These are phyloP conservation scores for Darksidea phi DNA, from an alignment of 495 filamentous ascomycete species.

Conservation along the genomic window DNA sequence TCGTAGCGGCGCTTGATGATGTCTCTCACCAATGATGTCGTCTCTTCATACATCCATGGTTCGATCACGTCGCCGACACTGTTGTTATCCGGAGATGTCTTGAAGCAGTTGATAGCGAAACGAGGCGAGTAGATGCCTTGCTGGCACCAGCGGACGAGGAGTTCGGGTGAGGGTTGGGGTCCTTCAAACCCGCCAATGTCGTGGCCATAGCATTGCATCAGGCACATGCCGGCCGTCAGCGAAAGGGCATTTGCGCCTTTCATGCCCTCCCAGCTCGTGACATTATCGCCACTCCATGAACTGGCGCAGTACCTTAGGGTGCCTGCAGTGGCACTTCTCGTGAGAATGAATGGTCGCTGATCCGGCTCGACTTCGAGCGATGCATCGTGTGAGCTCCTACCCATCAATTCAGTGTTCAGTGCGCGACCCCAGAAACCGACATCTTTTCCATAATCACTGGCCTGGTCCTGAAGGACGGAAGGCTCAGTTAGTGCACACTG, in stretches of 20 bases:
- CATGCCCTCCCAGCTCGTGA: conserved; percentile 55
- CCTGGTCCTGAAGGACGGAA: conserved; percentile 13
- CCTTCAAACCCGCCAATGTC: conserved; percentile 74
- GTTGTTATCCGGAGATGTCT: conserved; percentile 61
- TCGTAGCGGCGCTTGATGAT: conserved; percentile 68
- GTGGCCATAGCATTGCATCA: conserved; percentile 66
- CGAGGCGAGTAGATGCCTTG: conserved; percentile 65
- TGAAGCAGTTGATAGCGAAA: conserved; percentile 75
- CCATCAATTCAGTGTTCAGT: conserved; percentile 65
- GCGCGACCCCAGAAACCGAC: conserved; percentile 65
- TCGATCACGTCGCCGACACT: conserved; percentile 66
- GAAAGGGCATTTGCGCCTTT: conserved; percentile 65
- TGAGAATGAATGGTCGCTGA: conserved; percentile 62
- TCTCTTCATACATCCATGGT: conserved; percentile 69
- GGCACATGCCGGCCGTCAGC: conserved; percentile 63
- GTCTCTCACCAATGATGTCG: conserved; percentile 57
- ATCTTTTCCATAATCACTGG: conserved; percentile 27
- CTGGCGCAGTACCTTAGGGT: conserved; percentile 65
- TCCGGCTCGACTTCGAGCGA: conserved; percentile 55
- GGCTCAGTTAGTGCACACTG: conserved; percentile 51
- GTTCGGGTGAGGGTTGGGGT: conserved; percentile 64
- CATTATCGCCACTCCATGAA: conserved; percentile 57
- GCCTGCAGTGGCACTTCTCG: conserved; percentile 64
- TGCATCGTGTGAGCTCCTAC: conserved; percentile 64
- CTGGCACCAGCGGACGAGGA: conserved; percentile 69